phyloP scores from a whole-genome alignment of 2,329 filamentous ascomycete species.

The Colletotrichum simmondsii region DNA sequence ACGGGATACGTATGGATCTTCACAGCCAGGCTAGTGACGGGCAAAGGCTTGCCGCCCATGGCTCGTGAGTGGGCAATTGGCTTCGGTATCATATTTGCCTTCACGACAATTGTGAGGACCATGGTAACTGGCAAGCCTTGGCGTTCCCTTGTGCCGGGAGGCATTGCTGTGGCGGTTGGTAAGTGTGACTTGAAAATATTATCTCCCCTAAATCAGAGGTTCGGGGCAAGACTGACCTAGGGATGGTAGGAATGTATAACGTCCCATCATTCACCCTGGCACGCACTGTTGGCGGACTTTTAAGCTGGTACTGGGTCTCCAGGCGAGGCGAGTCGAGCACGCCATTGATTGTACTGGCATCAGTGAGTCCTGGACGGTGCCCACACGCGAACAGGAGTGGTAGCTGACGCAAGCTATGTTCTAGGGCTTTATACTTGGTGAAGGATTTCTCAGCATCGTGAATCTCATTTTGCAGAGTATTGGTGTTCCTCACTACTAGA shows the following conservation, averaged over 20 bases:
- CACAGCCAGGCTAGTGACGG: slow-evolving; percentile 91
- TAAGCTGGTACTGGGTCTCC: slow-evolving; percentile 81
- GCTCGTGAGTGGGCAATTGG: slow-evolving; percentile 82
- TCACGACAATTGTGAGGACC: slow-evolving; percentile 78
- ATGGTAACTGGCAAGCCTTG: slow-evolving; percentile 66
- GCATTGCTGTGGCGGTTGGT: slow-evolving; percentile 95
- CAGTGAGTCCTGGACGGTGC: slow-evolving; percentile 52
- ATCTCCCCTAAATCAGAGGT: background rate
- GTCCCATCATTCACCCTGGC: slow-evolving; percentile 95
- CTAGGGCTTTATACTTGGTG: slow-evolving; percentile 88
- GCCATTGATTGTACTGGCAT: slow-evolving; percentile 87
- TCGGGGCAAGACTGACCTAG: background rate
- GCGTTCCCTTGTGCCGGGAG: slow-evolving; percentile 85
- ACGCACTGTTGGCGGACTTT: slow-evolving; percentile 80
- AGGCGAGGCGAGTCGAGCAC: slow-evolving; percentile 67
- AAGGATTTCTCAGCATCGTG: slow-evolving; percentile 91
- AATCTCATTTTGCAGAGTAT: slow-evolving; percentile 86
- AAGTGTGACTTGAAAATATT: slow-evolving; percentile 33
- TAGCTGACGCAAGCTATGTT: background rate
- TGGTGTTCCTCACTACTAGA: slow-evolving; percentile 72
- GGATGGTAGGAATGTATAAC: slow-evolving; percentile 87
- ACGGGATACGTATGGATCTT: slow-evolving; percentile 98
- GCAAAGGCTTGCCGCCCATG: slow-evolving; percentile 86
- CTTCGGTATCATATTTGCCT: slow-evolving; percentile 79
- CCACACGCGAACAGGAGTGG: background rate